Base-by-base conservation (phyloP, 2,329 filamentous ascomycete genomes). In the Scolecobasidium constrictum region DNA sequence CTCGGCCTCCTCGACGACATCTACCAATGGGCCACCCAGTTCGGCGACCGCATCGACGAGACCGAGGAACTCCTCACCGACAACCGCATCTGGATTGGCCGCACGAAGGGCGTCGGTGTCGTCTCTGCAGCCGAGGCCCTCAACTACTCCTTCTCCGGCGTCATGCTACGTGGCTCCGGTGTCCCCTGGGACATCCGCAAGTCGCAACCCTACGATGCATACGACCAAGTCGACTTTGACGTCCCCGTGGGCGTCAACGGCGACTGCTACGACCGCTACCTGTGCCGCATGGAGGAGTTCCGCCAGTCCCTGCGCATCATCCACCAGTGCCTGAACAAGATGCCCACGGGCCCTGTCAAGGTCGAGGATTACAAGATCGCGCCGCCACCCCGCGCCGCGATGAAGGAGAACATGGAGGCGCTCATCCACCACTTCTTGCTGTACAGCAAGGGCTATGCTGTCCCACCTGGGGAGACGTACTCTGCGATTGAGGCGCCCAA, bases 361-460 rank as follows among this genome's bases (percentile, higher is more conserved):
- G 86, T 95, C 34, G 92, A 98, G 68, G 92, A 98, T 67, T 98
- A 96, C 79, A 98, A 98, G 78, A 78, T 98, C 57, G 83, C 86
- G 3, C 92, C 92, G 17, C 92, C 92, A 48, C 93, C 92, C n/a
- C 81, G 92, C 58, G 75, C 86, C 35, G 92, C 92, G 58, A 98
- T 98, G 92, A 98, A 98, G 77, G 92, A 98, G 78, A 98, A 98
- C 73, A 98, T 98, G 93, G 92, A 98, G 71, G 88, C 92, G 31
- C 77, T 98, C 35, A 98, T 98, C 61, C 92, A 98, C 71, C 92
- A 98, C 73, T 98, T 98, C 76, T 70, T 98, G 52, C 80, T 98
- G 42, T 98, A 90, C 73, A 96, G 88, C 64, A 98, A 98, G 77
- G 92, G 92, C 46, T 98, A 98, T 67, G 77, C 86, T 35, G 92